Base-by-base conservation (phyloP, 2,329 filamentous ascomycete species). In the Sporothrix variecibatus region DNA sequence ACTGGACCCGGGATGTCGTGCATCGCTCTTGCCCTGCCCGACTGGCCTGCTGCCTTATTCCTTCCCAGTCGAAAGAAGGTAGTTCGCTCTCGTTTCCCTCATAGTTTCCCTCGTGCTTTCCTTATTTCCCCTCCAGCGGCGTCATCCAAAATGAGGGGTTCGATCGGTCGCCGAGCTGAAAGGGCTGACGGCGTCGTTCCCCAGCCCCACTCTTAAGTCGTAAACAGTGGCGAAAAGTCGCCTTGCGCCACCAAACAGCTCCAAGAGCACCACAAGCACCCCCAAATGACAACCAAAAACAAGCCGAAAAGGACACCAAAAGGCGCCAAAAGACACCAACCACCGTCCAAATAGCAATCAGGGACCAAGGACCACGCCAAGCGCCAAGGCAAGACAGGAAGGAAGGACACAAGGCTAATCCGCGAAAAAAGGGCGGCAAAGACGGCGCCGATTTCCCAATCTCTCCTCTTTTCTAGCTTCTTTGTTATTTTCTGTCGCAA, bases 131-230 rank as follows among this genome's bases (percentile, higher is more conserved):
- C 23, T 68, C 15, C 38, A 46, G 31, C 34, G 4, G n/a, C n/a
- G 38, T 46, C 56, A 60, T 34, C 31, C 17, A 53, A 53, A 69
- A 53, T 38, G 67, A 69, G 67, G 65, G 67, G 67, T 56, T 69
- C 67, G n/a, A 53, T n/a, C 23, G 8, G 12, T 38, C 28, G 28
- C 26, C 46, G 43, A 69, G 67, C 67, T 56, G 46, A 69, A 67
- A 69, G 65, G 64, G 43, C 40, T 20, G 65, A 38, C 28, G 46
- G 9, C 65, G 15, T 31, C 8, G 17, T 38, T 15, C n/a, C 62
- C 46, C 23, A 51, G 46, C 65, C 65, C 65, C 43, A 49, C 64
- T 28, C 20, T 7, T 43, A 43, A 43, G 34, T 5, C 56, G 26
- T 38, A 62, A 43, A 40, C 60, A 64, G 34, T 4, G 40, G 40